Evolutionary conservation across 2,329 filamentous ascomycete species (phyloP).

Genomic region (Pseudohalonectria lignicola): DNA sequence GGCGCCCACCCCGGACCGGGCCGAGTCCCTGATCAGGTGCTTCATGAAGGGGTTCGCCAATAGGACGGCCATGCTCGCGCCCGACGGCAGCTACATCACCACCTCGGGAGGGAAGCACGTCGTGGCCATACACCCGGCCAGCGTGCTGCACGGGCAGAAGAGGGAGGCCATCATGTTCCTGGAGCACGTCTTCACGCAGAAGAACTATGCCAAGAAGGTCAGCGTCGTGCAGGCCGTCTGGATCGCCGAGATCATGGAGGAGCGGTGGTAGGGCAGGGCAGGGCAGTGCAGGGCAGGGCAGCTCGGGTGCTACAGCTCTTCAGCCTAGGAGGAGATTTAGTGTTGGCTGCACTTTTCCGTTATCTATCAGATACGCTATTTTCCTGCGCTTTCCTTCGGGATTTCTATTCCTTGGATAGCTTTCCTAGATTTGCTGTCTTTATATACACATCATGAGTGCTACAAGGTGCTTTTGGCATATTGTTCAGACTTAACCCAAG

Average conservation of each 20-base stretch:
- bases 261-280: background rate
- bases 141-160: constrained; percentile 51
- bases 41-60: constrained; percentile 51
- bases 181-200: constrained; percentile 55
- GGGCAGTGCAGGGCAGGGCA: too few relatives aligned
- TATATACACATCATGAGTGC: too few relatives aligned
- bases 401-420: too few relatives aligned
- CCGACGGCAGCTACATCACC: constrained; percentile 51
- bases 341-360: too few relatives aligned
- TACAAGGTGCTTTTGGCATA: too few relatives aligned
- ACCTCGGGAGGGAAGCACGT: constrained; percentile 47
- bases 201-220: constrained; percentile 57
- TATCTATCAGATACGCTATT: too few relatives aligned
- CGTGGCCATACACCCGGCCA: constrained; percentile 52
- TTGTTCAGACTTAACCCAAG: too few relatives aligned
- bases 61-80: constrained; percentile 49
- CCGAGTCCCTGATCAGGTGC: constrained; percentile 44
- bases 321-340: too few relatives aligned
- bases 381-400: too few relatives aligned
- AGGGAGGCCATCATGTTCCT: constrained; percentile 58
- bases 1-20: constrained; percentile 41
- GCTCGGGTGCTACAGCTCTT: too few relatives aligned
- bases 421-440: too few relatives aligned
- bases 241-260: constrained; percentile 40
- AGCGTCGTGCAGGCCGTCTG: constrained; percentile 49